Conservation (phyloP, 164 flowering plant species). For the Umbellularia californica region DNA sequence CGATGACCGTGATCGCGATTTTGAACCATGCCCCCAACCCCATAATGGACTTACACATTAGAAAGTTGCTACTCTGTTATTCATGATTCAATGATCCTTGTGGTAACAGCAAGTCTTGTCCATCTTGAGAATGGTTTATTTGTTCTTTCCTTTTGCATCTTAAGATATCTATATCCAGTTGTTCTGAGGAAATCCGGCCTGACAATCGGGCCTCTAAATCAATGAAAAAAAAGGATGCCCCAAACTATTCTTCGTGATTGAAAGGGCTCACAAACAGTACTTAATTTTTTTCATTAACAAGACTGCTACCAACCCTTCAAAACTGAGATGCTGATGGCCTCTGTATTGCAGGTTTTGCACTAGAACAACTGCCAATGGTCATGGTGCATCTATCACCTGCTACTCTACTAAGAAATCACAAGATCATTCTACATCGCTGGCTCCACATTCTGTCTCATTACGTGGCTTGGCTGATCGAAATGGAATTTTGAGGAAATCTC, state of each 20-base stretch:
- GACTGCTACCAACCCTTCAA: neutral
- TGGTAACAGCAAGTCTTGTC: neutral
- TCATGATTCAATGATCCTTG: neutral
- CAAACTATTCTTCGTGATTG: neutral
- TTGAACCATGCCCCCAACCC: no score
- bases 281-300: neutral
- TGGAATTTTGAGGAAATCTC: slow-evolving; percentile 9
- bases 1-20: no score
- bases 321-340: neutral
- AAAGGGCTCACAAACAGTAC: neutral
- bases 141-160: neutral
- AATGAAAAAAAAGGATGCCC: neutral
- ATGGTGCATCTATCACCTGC: slow-evolving; percentile 6
- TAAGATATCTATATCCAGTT: neutral
- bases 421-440: neutral
- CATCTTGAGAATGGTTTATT: no score
- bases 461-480: slow-evolving; percentile 4
- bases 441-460: neutral
- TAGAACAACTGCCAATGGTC: slow-evolving; percentile 2
- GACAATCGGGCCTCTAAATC: neutral
- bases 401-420: slow-evolving; percentile 8
- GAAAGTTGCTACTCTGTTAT: neutral
- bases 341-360: slow-evolving; percentile 10
- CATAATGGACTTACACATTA: neutral
- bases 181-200: neutral